phyloP scores from a whole-genome alignment of 805 yeast genomes.

The Aciculoconidium aculeatum region DNA sequence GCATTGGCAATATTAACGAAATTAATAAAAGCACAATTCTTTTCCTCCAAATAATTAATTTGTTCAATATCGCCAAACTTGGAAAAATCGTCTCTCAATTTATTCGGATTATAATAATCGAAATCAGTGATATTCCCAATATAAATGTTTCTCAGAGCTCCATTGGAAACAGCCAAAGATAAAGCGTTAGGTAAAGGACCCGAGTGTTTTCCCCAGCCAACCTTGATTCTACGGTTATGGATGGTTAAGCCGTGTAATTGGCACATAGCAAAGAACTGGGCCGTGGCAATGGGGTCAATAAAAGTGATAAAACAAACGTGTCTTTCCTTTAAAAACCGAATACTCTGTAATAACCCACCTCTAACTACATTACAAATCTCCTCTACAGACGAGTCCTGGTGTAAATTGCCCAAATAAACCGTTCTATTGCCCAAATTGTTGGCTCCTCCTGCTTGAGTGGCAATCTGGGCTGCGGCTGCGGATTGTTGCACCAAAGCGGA shows the following conservation, averaged over 20 bases:
- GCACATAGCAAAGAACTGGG: conserved; percentile 93
- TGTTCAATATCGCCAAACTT: conserved; percentile 94
- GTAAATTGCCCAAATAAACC: conserved; percentile 84
- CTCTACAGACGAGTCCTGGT: conserved; percentile 81
- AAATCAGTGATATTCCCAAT: conserved; percentile 60
- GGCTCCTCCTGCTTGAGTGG: conserved; percentile 91
- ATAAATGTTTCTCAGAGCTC: conserved; percentile 91
- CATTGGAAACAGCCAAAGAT: conserved; percentile 84
- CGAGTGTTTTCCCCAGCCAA: conserved; percentile 97
- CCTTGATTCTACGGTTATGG: conserved; percentile 79
- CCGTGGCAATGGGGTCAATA: conserved; percentile 95
- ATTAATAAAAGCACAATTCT: conserved; percentile 86
- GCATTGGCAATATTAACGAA: conserved; percentile 90
- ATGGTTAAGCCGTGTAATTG: conserved; percentile 84
- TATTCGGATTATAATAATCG: conserved; percentile 47
- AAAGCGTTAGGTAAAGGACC: conserved; percentile 87
- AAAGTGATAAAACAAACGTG: conserved; percentile 94
- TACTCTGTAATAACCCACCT: conserved; percentile 86
- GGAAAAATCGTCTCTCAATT: conserved; percentile 66
- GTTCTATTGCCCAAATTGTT: conserved; percentile 90
- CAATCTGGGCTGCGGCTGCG: conserved; percentile 97
- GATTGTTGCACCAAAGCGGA: conserved; percentile 85
- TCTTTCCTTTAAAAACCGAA: conserved; percentile 74
- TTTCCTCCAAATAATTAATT: conserved; percentile 77
- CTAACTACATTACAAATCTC: conserved; percentile 95